Evolutionary conservation across 1,139 yeast species (phyloP).

Genomic region (Suhomyces anneliseae): DNA sequence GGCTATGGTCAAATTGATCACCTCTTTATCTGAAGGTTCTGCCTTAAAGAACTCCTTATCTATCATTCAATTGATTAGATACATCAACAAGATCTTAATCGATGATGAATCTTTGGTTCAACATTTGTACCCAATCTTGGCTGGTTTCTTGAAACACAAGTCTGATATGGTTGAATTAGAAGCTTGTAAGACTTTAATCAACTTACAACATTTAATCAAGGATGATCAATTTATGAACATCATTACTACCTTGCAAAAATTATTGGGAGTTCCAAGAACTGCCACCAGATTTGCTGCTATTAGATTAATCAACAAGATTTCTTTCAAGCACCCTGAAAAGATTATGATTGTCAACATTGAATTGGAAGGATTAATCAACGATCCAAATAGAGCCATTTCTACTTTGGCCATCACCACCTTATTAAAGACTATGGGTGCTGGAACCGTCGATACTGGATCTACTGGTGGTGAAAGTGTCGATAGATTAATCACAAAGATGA

Average conservation of each 20-base stretch:
- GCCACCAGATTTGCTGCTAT: slow-evolving; percentile 92
- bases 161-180: slow-evolving; percentile 91
- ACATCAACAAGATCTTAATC: slow-evolving; percentile 65
- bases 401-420: slow-evolving; percentile 98
- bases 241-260: slow-evolving; percentile 68
- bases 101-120: slow-evolving; percentile 57
- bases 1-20: slow-evolving; percentile 90
- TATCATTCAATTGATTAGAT: slow-evolving; percentile 80
- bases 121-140: slow-evolving; percentile 63
- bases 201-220: slow-evolving; percentile 56
- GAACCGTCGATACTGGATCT: slow-evolving; percentile 34
- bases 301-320: slow-evolving; percentile 81
- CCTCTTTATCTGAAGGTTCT: slow-evolving; percentile 65
- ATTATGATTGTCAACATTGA: slow-evolving; percentile 72
- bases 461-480: slow-evolving; percentile 71
- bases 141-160: slow-evolving; percentile 74
- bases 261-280: slow-evolving; percentile 85
- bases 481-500: slow-evolving; percentile 81
- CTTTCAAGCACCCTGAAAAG: slow-evolving; percentile 78
- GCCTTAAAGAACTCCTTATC: slow-evolving; percentile 75
- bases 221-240: slow-evolving; percentile 67
- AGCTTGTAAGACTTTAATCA: slow-evolving; percentile 82
- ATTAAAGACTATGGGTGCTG: slow-evolving; percentile 89
- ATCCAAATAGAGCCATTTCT: slow-evolving; percentile 88
- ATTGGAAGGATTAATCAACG: slow-evolving; percentile 83